Base-by-base conservation (phyloP, 441 rosid species). In the Adansonia grandidieri region DNA sequence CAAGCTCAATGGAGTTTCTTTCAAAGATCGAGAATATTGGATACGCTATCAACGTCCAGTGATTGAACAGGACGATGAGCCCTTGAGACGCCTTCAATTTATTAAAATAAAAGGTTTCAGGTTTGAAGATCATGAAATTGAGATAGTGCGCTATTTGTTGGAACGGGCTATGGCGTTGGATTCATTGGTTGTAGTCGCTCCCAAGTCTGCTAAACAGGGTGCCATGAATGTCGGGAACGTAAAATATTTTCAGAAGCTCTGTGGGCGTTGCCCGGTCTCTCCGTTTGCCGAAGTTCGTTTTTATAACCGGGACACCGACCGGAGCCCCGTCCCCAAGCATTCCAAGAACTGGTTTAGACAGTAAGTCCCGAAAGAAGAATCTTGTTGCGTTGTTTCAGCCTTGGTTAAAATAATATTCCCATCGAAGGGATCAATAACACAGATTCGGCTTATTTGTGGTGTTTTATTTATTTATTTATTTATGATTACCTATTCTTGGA, bases 71-170 rank as follows among this genome's bases (percentile, higher is more conserved):
- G 44, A 40, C 44, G 5, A 5, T 11, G 6, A 13, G 0, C n/a
- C 10, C 9, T 47, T n/a, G 1, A 28, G 0, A 0, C 0, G 5
- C 22, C 51, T 73, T 10, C 14, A 40, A 5, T 40, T 40, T 40
- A 40, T 40, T 40, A 40, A 40, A 40, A 4, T 40, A 5, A 5
- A 40, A 40, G 44, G 44, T 40, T 40, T 40, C 44, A 40, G 44
- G 72, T 79, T 45, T 9, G 22, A 22, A 0, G 2, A 45, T 1
- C 73, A 54, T 44, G 81, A 73, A n/a, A 2, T 54, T 3, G 22
- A 63, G 37, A 9, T 73, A 68, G 53, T 73, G 68, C 45, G 17
- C 4, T 66, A 0, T 11, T 50, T 79, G 48, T 19, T 73, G 40
- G 22, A 56, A 11, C n/a, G n/a, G 10, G 68, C 78, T n/a, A 9